Evolutionary conservation across 139 green algal genomes (phyloP).

Genomic region (Desmodesmus armatus): DNA sequence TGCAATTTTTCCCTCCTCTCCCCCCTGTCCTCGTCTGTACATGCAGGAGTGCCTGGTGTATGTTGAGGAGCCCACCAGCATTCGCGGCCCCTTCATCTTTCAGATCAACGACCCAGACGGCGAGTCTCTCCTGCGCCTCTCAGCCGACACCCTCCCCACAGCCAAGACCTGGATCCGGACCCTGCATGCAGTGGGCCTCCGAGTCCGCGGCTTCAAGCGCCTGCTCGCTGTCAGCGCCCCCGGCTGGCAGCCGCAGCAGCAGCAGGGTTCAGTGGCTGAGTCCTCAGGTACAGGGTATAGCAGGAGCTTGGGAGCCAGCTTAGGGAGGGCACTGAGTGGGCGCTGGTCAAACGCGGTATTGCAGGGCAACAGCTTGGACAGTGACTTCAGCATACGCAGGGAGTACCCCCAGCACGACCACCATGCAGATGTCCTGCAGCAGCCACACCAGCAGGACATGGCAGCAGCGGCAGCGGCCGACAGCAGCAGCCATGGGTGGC

Average conservation of each 20-base stretch:
- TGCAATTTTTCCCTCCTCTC: too few relatives aligned
- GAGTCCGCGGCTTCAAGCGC: neutral
- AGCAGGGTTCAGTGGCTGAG: neutral
- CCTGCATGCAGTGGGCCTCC: slow-evolving; percentile 16
- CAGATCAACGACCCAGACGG: slow-evolving; percentile 20
- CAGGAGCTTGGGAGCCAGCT: neutral
- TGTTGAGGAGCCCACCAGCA: slow-evolving; percentile 24
- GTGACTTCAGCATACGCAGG: slow-evolving; percentile 2
- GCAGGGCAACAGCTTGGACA: slow-evolving; percentile 16
- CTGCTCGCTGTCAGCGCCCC: neutral
- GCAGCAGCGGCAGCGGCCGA: neutral
- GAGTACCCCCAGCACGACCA: neutral
- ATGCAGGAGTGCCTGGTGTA: slow-evolving; percentile 35
- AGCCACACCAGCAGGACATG: neutral
- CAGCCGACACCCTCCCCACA: slow-evolving; percentile 5
- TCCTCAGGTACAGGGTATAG: neutral
- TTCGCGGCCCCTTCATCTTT: slow-evolving; percentile 30
- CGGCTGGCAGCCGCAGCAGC: too few relatives aligned
- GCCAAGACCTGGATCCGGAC: slow-evolving; percentile 25
- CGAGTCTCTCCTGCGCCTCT: slow-evolving; percentile 35
- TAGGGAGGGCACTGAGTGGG: neutral
- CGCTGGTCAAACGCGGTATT: too few relatives aligned
- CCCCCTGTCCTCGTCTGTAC: too few relatives aligned
- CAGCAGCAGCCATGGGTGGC: neutral
- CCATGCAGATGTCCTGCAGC: neutral